A percentile compares a stretch with the other conserved stretches of the same genome.
Conservation (phyloP, 2,329 filamentous ascomycete genomes). For the Juglanconis oblonga region DNA sequence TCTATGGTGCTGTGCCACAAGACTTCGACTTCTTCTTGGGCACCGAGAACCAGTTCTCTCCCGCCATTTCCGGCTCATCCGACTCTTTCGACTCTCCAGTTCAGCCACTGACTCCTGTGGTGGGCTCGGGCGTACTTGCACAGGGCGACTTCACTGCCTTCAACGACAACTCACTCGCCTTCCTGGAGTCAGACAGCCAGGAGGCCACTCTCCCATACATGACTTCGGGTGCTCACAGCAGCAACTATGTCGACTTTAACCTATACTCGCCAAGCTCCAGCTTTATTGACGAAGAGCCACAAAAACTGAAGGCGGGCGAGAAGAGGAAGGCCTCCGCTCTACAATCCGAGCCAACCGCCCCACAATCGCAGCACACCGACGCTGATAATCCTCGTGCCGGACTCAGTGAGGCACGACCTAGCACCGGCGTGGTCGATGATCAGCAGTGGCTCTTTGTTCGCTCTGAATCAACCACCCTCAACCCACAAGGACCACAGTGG, state of each 20-base stretch:
- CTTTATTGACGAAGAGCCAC: slow-evolving; percentile 47
- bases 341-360: neutral
- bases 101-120: slow-evolving; percentile 14
- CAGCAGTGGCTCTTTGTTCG: slow-evolving; percentile 8
- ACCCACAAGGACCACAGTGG: neutral
- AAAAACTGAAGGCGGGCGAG: slow-evolving; percentile 22
- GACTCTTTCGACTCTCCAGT: slow-evolving; percentile 12
- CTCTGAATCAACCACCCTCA: neutral
- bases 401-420: neutral
- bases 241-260: slow-evolving; percentile 53
- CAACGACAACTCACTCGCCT: slow-evolving; percentile 18
- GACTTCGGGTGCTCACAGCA: slow-evolving; percentile 31
- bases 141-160: slow-evolving; percentile 12
- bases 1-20: slow-evolving; percentile 13
- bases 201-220: slow-evolving; percentile 39
- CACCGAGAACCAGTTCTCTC: slow-evolving; percentile 10
- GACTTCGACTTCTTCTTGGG: slow-evolving; percentile 17
- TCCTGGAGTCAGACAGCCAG: slow-evolving; percentile 7
- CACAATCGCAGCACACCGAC: neutral
- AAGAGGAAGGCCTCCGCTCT: neutral
- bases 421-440: slow-evolving; percentile 1
- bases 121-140: slow-evolving; percentile 7
- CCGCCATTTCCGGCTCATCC: slow-evolving; percentile 9
- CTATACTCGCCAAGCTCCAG: slow-evolving; percentile 50
- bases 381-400: neutral